A percentile compares a stretch with the other conserved stretches of the same genome.
phyloP scores from a whole-genome alignment of 805 yeast genomes.

The Priceomyces fermenticarens region DNA sequence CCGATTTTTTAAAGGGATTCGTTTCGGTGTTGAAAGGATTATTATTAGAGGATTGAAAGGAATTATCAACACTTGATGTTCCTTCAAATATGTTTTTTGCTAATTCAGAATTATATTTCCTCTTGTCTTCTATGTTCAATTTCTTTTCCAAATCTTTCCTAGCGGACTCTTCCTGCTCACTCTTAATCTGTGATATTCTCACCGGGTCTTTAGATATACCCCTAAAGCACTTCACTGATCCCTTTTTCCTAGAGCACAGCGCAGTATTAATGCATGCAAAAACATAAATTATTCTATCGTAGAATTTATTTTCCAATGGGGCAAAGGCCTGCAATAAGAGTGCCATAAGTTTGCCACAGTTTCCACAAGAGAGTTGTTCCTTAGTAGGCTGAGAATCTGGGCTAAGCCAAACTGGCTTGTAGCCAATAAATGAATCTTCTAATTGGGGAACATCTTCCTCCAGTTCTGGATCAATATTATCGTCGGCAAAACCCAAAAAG shows the following conservation, averaged over 20 bases:
- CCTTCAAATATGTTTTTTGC: constrained; percentile 37
- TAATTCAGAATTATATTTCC: constrained; percentile 35
- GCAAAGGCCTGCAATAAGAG: constrained; percentile 77
- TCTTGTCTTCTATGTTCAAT: constrained; percentile 41
- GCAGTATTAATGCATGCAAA: constrained; percentile 63
- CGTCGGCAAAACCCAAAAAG: constrained; percentile 63
- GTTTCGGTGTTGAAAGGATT: constrained; percentile 14
- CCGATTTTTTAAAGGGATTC: constrained; percentile 30
- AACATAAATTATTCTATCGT: constrained; percentile 79
- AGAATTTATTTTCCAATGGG: constrained; percentile 66
- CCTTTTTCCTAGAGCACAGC: constrained; percentile 64
- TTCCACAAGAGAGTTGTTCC: constrained; percentile 56
- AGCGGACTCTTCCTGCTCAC: constrained; percentile 27
- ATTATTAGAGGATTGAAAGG: constrained; percentile 13
- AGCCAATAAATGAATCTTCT: constrained; percentile 83
- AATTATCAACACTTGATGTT: constrained; percentile 12
- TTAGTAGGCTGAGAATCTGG: constrained; percentile 54
- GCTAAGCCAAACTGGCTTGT: constrained; percentile 64
- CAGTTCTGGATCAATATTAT: constrained; percentile 43
- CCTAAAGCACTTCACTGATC: constrained; percentile 72
- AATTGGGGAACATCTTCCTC: constrained; percentile 40
- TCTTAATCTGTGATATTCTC: constrained; percentile 37
- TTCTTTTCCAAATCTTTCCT: constrained; percentile 37
- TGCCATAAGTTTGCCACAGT: constrained; percentile 62
- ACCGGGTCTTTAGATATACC: constrained; percentile 65